Conservation (phyloP, 2,329 filamentous ascomycete species). For the Hypoxylon sp. region DNA sequence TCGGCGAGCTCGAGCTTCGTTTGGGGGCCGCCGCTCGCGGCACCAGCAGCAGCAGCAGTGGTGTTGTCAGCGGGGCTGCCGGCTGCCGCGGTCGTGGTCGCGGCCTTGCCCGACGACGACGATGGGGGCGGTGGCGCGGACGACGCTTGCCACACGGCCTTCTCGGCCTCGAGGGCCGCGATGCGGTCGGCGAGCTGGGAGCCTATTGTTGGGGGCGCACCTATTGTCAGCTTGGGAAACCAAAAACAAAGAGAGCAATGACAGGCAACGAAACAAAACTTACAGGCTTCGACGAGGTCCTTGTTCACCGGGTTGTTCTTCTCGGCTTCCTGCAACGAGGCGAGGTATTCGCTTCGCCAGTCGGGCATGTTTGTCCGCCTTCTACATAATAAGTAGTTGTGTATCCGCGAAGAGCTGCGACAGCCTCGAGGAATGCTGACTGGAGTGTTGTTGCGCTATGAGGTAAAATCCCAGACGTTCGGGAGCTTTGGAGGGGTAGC, state of each 20-base stretch:
- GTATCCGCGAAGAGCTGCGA: background rate
- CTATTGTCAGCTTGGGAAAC: conserved; percentile 1
- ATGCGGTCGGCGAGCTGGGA: conserved; percentile 63
- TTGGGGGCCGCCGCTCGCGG: conserved; percentile 54
- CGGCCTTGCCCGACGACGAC: conserved; percentile 42
- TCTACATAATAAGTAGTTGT: conserved; percentile 24
- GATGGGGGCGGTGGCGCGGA: conserved; percentile 32
- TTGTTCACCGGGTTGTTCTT: conserved; percentile 68
- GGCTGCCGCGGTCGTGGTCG: conserved; percentile 23
- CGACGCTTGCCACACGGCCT: conserved; percentile 49
- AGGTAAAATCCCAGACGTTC: conserved; percentile 3
- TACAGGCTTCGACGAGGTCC: conserved; percentile 82
- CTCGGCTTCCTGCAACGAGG: conserved; percentile 75
- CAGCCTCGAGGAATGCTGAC: too few relatives aligned
- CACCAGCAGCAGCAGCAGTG: too few relatives aligned
- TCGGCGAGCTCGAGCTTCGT: conserved; percentile 76
- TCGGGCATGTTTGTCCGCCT: conserved; percentile 58
- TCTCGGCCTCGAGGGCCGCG: conserved; percentile 67
- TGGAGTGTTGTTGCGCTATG: conserved; percentile 1
- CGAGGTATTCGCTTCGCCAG: conserved; percentile 84
- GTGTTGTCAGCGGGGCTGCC: conserved; percentile 44
- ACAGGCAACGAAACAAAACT: conserved; percentile 41
- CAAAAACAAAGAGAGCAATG: background rate
- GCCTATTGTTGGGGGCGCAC: conserved; percentile 36
- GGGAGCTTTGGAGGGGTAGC: conserved; percentile 19